Conservation (phyloP, 306 rosid species). For the Cyclanthera cordifolia region DNA sequence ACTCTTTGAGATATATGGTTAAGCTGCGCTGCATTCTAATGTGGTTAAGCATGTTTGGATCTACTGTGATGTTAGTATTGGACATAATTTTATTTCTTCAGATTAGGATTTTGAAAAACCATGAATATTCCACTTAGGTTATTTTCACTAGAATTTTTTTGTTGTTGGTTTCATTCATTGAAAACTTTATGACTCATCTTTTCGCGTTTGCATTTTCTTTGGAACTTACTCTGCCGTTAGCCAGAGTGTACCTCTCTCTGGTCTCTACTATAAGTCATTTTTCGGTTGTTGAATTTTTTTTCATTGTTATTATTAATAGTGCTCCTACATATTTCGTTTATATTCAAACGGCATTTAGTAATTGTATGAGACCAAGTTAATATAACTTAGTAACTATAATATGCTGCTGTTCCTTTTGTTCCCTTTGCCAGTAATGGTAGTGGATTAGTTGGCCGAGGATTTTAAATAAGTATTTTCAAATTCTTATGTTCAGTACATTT, state of each 20-base stretch:
- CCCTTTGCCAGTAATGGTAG: constrained; percentile 2
- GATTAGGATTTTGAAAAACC: not conserved
- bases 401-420: not conserved
- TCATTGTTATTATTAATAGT: not conserved
- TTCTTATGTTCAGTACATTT: not conserved
- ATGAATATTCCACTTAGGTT: not conserved
- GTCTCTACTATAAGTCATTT: not conserved
- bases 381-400: not conserved
- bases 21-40: not conserved
- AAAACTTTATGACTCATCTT: not conserved
- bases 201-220: not conserved
- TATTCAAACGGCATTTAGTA: not conserved
- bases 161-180: not conserved
- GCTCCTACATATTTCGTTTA: not conserved
- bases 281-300: not conserved
- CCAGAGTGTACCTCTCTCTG: not conserved
- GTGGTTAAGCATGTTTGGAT: not conserved
- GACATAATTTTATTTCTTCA: constrained; percentile 1
- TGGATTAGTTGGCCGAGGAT: not conserved
- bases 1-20: constrained; percentile 1
- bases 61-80: not conserved
- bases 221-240: not conserved
- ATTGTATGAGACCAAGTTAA: not conserved
- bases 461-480: not conserved
- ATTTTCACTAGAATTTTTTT: not conserved